Evolutionary conservation across 2,329 filamentous ascomycete genomes (phyloP).

Genomic region (Stemphylium lycopersici): DNA sequence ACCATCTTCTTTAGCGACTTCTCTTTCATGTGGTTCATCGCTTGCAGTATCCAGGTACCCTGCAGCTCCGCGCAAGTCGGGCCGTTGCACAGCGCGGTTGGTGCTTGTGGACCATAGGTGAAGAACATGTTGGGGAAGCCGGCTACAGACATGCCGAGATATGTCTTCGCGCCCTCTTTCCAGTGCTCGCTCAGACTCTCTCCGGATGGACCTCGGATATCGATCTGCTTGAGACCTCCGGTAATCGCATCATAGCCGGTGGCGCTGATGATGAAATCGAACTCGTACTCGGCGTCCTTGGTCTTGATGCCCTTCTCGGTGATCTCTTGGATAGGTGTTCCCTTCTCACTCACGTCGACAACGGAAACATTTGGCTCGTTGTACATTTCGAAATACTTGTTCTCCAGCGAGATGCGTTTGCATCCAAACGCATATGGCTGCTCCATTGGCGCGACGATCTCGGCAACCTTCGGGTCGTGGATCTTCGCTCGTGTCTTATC

Average conservation of each 20-base stretch:
- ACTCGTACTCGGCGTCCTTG: conserved; percentile 53
- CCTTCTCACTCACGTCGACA: conserved; percentile 45
- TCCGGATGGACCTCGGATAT: conserved; percentile 41
- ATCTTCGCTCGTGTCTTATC: conserved; percentile 48
- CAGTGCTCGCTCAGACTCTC: conserved; percentile 23
- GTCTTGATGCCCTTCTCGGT: conserved; percentile 57
- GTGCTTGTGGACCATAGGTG: conserved; percentile 62
- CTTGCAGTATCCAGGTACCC: conserved; percentile 61
- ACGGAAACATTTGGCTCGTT: conserved; percentile 56
- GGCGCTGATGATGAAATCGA: conserved; percentile 60
- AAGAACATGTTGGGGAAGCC: conserved; percentile 50
- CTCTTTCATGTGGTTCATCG: conserved; percentile 56
- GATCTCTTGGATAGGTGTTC: conserved; percentile 53
- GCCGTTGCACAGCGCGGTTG: conserved; percentile 63
- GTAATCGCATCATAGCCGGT: conserved; percentile 53
- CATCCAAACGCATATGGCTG: conserved; percentile 33
- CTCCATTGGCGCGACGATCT: conserved; percentile 50
- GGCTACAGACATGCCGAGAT: conserved; percentile 48
- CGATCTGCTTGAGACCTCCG: conserved; percentile 46
- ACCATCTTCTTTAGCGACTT: conserved; percentile 60
- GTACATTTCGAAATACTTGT: conserved; percentile 48
- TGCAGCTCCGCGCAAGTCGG: conserved; percentile 63
- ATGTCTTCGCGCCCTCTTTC: conserved; percentile 32
- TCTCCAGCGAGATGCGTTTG: conserved; percentile 32
- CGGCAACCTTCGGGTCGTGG: conserved; percentile 42